Base-by-base conservation (phyloP, 139 green algal genomes). In the Coelastrella sp. region DNA sequence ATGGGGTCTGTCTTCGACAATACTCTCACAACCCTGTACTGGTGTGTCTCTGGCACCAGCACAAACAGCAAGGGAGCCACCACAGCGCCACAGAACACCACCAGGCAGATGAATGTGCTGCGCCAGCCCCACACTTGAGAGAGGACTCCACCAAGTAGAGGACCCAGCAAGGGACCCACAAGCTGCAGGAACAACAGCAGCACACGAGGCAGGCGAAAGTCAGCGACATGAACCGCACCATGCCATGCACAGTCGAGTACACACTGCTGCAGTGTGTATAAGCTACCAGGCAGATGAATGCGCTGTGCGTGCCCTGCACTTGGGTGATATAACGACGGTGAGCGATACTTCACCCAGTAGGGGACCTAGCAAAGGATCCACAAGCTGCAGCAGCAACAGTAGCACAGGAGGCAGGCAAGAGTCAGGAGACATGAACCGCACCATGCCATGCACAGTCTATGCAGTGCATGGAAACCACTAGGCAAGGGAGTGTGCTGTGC, bases 111-210 rank as follows among this genome's bases (percentile, higher is more conserved):
- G 85, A 90, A 90, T 1, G 73, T 84, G 7, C 54, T 74, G 22
- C 85, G 58, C 85, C 85, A 90, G 85, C 85, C 85, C n/a, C 11
- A 90, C 4, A 73, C 54, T 71, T 89, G 68, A 57, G 71, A 84
- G 22, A 90, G 74, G 2, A 68, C 73, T 3, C 85, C 85, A 13
- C 85, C 85, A 8, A 90, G 58, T 5, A 90, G 22, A 7, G 85
- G 85, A 8, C 85, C 85, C 5, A 83, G 54, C 77, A 61, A 54
- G 7, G 54, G 47, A 65, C 77, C 77, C 68, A 80, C 74, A 80
- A 80, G 23, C 74, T 80, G 74, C 74, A 60, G 22, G 74, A 14
- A 57, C 7, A 23, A 80, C 11, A 61, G 17, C 74, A 80, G 74
- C 71, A 77, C 16, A 71, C 11, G n/a, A n/a, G n/a, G n/a, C n/a